phyloP scores from a whole-genome alignment of 768 basidiomycete species.

The Sporobolomyces roseus region DNA sequence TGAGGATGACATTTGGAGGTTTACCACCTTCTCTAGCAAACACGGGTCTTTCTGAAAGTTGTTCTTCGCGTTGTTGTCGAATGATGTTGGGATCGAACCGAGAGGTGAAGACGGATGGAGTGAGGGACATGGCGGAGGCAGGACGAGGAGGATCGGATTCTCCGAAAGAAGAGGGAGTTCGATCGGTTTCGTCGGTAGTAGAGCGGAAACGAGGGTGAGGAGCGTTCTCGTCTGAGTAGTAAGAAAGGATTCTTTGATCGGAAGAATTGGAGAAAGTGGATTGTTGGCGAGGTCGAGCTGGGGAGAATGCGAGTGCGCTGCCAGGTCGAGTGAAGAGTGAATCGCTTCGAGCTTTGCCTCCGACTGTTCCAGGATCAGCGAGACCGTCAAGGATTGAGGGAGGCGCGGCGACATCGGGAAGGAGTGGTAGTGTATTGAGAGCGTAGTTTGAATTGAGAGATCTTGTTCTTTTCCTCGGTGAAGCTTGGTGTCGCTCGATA shows the following conservation, averaged over 20 bases:
- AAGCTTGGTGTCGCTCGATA: too few relatives aligned
- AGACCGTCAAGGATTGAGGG: background rate
- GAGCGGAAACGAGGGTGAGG: conserved; percentile 1
- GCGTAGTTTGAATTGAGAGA: background rate
- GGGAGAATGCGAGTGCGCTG: conserved; percentile 6
- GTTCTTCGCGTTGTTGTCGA: conserved; percentile 16
- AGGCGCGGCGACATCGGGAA: conserved; percentile 5
- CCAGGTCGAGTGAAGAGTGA: conserved; percentile 15
- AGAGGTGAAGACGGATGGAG: conserved; percentile 30
- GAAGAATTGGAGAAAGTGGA: background rate
- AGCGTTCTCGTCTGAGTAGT: background rate
- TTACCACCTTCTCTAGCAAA: conserved; percentile 31
- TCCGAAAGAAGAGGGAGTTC: background rate
- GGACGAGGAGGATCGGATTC: background rate
- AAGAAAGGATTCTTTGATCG: background rate
- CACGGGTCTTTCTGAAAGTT: conserved; percentile 25
- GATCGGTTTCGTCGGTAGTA: background rate
- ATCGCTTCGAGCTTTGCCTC: conserved; percentile 10
- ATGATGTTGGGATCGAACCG: conserved; percentile 36
- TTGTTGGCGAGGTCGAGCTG: background rate
- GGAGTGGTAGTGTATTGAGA: background rate
- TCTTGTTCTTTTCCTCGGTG: conserved; percentile 13
- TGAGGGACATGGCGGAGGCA: conserved; percentile 4
- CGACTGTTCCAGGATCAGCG: background rate
- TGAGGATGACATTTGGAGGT: conserved; percentile 30